A percentile compares a stretch with the other conserved stretches of the same genome.
Conservation (phyloP, 176 grass and related monocot genomes). For the Paspalum vaginatum region DNA sequence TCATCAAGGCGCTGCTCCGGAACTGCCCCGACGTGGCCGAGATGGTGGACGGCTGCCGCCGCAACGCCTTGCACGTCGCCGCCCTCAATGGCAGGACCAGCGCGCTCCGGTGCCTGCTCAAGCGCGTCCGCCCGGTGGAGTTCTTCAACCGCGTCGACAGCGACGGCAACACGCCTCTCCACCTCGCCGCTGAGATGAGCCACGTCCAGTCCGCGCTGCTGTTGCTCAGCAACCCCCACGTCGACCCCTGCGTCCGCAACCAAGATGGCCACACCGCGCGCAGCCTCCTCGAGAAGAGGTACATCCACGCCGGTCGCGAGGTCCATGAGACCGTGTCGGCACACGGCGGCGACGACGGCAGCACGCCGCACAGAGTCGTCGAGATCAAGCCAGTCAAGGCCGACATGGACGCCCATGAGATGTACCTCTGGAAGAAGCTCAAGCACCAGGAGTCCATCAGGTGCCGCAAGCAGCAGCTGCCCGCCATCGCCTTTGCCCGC, state of each 20-base stretch:
- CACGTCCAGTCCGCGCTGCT: conserved; percentile 39
- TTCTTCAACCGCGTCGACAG: conserved; percentile 46
- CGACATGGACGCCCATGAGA: conserved; percentile 27
- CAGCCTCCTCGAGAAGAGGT: conserved; percentile 1
- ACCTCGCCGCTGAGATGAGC: conserved; percentile 39
- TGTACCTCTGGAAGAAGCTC: conserved; percentile 41
- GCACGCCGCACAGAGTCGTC: background rate
- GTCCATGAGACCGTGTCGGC: background rate
- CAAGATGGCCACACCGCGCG: conserved; percentile 14
- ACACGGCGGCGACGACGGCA: background rate
- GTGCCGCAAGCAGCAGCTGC: conserved; percentile 37
- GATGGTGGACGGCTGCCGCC: conserved; percentile 31
- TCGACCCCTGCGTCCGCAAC: conserved; percentile 24
- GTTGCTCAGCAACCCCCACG: conserved; percentile 2
- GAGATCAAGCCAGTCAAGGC: background rate
- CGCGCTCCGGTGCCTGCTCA: conserved; percentile 49
- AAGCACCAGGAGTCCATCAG: conserved; percentile 21
- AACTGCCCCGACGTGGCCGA: conserved; percentile 48
- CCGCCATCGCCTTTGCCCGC: background rate
- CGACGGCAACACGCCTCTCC: conserved; percentile 49
- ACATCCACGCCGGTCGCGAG: too few species aligned
- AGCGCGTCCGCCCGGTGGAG: conserved; percentile 20
- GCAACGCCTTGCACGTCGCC: conserved; percentile 50
- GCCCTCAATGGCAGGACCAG: conserved; percentile 29
- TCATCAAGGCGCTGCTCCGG: conserved; percentile 44